A percentile compares a stretch with the other conserved stretches of the same genome.
Conservation (phyloP, 345 rosid species). For the Trapa bicornis region DNA sequence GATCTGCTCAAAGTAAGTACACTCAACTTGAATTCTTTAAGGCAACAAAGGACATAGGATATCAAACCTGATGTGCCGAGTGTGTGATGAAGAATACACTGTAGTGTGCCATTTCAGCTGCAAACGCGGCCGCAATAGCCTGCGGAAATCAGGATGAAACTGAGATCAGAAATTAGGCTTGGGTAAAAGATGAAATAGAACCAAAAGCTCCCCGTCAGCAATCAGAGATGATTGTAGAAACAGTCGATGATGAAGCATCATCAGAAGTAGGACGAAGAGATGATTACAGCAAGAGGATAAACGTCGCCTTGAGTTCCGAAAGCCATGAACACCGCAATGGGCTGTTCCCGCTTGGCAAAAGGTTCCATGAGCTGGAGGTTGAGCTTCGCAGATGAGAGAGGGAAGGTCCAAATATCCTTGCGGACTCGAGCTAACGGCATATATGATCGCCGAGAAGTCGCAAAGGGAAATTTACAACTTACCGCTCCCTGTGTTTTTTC, state of each 20-base stretch:
- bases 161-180: background rate
- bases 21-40: background rate
- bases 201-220: background rate
- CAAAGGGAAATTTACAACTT: too few species aligned
- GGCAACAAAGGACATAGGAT: background rate
- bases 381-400: background rate
- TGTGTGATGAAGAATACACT: constrained; percentile 58
- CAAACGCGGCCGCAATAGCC: constrained; percentile 78
- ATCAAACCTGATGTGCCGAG: constrained; percentile 56
- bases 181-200: background rate
- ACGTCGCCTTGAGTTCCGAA: constrained; percentile 87
- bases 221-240: too few species aligned
- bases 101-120: constrained; percentile 38
- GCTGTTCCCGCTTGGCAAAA: constrained; percentile 23
- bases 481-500: too few species aligned
- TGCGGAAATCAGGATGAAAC: constrained; percentile 14
- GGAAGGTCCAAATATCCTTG: background rate
- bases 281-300: constrained; percentile 57
- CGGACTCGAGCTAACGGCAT: background rate
- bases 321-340: constrained; percentile 64
- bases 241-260: background rate
- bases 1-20: background rate
- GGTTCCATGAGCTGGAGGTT: background rate
- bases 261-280: background rate
- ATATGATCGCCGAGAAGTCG: too few species aligned